Conservation (phyloP, 1,284 basidiomycete genomes). For the Athelia psychrophila region DNA sequence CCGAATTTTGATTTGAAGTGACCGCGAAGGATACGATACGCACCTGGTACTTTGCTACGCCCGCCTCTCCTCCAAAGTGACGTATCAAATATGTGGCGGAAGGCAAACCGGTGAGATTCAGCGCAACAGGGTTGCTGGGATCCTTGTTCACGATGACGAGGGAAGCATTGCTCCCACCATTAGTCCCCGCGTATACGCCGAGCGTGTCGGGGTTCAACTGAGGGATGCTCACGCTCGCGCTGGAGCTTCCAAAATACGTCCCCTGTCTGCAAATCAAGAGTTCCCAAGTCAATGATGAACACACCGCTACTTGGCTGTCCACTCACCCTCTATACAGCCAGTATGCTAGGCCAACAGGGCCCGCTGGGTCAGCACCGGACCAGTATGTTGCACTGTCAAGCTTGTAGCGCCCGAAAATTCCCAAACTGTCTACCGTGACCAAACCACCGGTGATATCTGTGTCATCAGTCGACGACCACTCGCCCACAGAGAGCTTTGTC, state of each 20-base stretch:
- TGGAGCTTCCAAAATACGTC: conserved; percentile 38
- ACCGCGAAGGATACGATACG: too few relatives aligned
- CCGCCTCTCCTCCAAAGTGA: conserved; percentile 49
- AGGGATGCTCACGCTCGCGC: conserved; percentile 40
- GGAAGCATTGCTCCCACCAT: conserved; percentile 32
- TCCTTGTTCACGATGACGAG: conserved; percentile 51
- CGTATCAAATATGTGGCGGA: conserved; percentile 43
- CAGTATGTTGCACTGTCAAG: conserved; percentile 52
- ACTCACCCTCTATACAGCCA: conserved; percentile 50
- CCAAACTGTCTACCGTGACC: conserved; percentile 42
- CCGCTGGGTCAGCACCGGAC: conserved; percentile 38
- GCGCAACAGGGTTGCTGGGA: conserved; percentile 32
- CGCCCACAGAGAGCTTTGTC: conserved; percentile 48
- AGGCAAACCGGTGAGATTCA: conserved; percentile 39
- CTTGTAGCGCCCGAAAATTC: conserved; percentile 43
- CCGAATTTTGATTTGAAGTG: too few relatives aligned
- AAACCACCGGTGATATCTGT: conserved; percentile 48
- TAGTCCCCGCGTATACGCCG: conserved; percentile 42
- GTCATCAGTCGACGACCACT: conserved; percentile 42
- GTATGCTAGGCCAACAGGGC: conserved; percentile 45
- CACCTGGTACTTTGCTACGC: conserved; percentile 50
- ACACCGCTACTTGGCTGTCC: too few relatives aligned
- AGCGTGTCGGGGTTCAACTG: conserved; percentile 35
- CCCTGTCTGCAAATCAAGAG: conserved; percentile 31
- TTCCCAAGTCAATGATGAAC: background rate